These are phyloP conservation scores for Albizia julibrissin DNA, from an alignment of 306 rosid genomes.

Conservation along the genomic window DNA sequence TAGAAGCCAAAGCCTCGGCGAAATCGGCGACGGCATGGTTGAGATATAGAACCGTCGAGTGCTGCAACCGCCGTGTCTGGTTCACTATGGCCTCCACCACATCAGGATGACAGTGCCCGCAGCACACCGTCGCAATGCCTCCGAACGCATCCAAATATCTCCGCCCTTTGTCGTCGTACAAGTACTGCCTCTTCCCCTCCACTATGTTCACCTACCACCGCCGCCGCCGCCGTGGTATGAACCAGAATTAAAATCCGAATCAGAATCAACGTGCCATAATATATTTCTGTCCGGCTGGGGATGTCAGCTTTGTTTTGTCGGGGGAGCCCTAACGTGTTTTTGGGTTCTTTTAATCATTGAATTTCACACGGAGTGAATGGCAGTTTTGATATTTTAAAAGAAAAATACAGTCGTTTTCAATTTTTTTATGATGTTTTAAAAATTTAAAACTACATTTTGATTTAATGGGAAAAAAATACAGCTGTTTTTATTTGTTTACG, in stretches of 20 bases:
- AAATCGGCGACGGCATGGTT: constrained; percentile 76
- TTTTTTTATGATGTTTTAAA: too few species aligned
- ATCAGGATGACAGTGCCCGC: constrained; percentile 98
- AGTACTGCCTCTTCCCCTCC: constrained; percentile 82
- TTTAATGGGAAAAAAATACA: too few species aligned
- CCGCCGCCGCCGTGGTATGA: not conserved
- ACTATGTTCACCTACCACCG: constrained; percentile 70
- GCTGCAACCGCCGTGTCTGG: constrained; percentile 75
- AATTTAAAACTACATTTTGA: too few species aligned
- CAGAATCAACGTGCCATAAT: not conserved
- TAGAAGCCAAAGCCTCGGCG: constrained; percentile 82
- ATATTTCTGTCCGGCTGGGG: too few species aligned
- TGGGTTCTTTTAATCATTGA: too few species aligned
- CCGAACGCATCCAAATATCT: constrained; percentile 89
- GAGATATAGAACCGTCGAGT: constrained; percentile 84
- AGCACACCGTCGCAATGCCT: constrained; percentile 92
- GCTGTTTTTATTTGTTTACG: too few species aligned
- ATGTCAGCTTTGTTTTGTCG: too few species aligned
- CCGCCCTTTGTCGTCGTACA: constrained; percentile 84
- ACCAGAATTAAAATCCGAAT: not conserved
- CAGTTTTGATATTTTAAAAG: too few species aligned
- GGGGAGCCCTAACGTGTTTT: too few species aligned
- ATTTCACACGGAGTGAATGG: too few species aligned
- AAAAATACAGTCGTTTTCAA: too few species aligned
- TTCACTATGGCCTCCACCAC: constrained; percentile 76